Base-by-base conservation (phyloP, 805 yeast species). In the Kluyveromyces lactis region DNA sequence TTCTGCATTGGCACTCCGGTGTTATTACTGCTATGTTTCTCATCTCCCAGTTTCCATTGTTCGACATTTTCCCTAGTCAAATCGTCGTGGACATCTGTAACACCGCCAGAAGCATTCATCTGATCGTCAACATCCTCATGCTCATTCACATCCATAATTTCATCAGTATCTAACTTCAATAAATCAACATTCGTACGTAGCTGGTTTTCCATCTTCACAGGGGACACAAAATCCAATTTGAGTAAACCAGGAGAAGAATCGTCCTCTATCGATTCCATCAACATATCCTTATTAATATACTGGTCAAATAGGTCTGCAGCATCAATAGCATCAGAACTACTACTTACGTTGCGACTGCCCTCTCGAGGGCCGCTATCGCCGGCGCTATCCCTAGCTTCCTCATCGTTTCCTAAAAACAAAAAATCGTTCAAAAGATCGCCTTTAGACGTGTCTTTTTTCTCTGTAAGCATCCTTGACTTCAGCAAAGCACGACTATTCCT, bases 371-470 rank as follows among this genome's bases (percentile, higher is more conserved):
- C 37, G 27, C 35, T 32, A 12, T 32, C 18, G 17, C 33, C 33
- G 15, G 9, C 9, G 13, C 40, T 36, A n/a, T 40, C 40, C 12
- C 33, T 33, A 11, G 26, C 29, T 21, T 40, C 46, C 10, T 42
- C 39, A 11, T 34, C 45, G 24, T 39, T 36, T 28, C 46, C 51
- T 4, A 52, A 31, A 23, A 51, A 47, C 43, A 53, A 43, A 31
- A 56, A 52, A 7, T 50, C 55, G 18, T 57, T 57, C 42, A 56
- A 44, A 17, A 58, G 40, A 31, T 58, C 63, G 5, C 50, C 39
- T 23, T 52, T 15, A 12, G 19, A 11, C 42, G 46, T 39, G 16
- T 42, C 44, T 26, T 43, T 49, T 11, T 40, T n/a, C 6, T 16
- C 36, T 12, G 12, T 35, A 31, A 15, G 26, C 33, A 37, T 18